Percentiles rank a stretch among this genome's conserved stretches.
Evolutionary conservation across 805 yeast genomes (phyloP).

Genomic region (Candida peoriensis): DNA sequence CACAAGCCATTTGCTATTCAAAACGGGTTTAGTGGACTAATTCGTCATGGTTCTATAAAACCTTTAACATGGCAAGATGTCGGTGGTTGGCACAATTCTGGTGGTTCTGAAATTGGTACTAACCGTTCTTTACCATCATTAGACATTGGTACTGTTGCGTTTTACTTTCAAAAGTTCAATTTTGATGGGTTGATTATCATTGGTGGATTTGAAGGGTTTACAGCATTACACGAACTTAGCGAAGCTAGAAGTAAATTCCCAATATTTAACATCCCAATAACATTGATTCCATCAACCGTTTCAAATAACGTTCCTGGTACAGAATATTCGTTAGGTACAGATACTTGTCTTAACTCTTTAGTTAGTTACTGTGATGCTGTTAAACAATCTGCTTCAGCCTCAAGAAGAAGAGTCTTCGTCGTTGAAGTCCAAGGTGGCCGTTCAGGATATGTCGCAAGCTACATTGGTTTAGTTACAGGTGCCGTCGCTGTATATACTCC

Average conservation of each 20-base stretch:
- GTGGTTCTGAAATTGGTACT: constrained; percentile 97
- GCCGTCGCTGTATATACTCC: constrained; percentile 91
- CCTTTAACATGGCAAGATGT: constrained; percentile 79
- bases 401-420: constrained; percentile 90
- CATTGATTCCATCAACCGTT: constrained; percentile 89
- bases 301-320: constrained; percentile 99
- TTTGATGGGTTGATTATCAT: constrained; percentile 87
- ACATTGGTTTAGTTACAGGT: constrained; percentile 80
- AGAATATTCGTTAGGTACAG: constrained; percentile 91
- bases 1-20: constrained; percentile 87
- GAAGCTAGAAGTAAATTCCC: constrained; percentile 77
- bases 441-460: constrained; percentile 89
- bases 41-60: constrained; percentile 80
- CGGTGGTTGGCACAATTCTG: constrained; percentile 81
- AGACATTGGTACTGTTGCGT: constrained; percentile 89
- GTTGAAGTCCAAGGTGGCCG: constrained; percentile 99
- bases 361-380: constrained; percentile 92
- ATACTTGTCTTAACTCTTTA: constrained; percentile 89
- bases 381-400: constrained; percentile 91
- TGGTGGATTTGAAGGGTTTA: constrained; percentile 98
- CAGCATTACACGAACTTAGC: constrained; percentile 75
- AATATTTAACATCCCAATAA: constrained; percentile 90
- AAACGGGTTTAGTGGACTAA: constrained; percentile 90
- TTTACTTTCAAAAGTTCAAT: constrained; percentile 80
- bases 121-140: constrained; percentile 77